Percentiles rank a stretch among this genome's conserved stretches.
Conservation (phyloP, 2,329 filamentous ascomycete genomes). For the Scedosporium minutisporum region DNA sequence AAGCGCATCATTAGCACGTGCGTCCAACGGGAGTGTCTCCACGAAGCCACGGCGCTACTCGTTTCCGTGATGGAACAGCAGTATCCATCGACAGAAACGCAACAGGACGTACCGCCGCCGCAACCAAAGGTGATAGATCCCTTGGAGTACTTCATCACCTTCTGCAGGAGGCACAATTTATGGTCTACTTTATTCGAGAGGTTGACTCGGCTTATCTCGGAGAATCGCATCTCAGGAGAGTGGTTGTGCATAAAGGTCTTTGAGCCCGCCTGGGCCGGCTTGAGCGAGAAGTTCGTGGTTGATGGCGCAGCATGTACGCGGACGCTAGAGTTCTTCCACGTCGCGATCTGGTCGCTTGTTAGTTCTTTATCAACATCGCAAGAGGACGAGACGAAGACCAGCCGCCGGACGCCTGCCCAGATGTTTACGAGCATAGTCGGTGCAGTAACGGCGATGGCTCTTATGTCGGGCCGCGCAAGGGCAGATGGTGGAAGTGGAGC, state of each 20-base stretch:
- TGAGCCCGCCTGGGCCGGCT: conserved; percentile 9
- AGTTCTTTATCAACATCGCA: background rate
- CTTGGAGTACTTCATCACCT: background rate
- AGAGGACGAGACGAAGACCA: background rate
- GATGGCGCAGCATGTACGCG: background rate
- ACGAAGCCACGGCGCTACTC: conserved; percentile 16
- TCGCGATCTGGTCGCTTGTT: conserved; percentile 5
- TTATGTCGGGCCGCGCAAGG: background rate
- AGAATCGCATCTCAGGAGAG: conserved; percentile 6
- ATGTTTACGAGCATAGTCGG: conserved; percentile 3
- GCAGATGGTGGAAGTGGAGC: background rate
- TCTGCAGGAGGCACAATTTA: conserved; percentile 8
- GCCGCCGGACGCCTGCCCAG: background rate
- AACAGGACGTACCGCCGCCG: background rate
- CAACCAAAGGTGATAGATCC: conserved; percentile 3
- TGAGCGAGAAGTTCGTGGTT: conserved; percentile 5
- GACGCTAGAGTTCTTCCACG: conserved; percentile 10
- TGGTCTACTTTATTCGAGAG: conserved; percentile 8
- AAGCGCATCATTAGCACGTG: conserved; percentile 20
- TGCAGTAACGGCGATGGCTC: conserved; percentile 1
- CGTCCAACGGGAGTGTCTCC: conserved; percentile 14
- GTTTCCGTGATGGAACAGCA: conserved; percentile 1
- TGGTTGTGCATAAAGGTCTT: conserved; percentile 10
- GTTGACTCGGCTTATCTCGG: conserved; percentile 2
- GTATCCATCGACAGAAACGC: conserved; percentile 3